These are phyloP conservation scores for Fallopia convolvulus DNA, from an alignment of 148 eudicot species.

Conservation along the genomic window DNA sequence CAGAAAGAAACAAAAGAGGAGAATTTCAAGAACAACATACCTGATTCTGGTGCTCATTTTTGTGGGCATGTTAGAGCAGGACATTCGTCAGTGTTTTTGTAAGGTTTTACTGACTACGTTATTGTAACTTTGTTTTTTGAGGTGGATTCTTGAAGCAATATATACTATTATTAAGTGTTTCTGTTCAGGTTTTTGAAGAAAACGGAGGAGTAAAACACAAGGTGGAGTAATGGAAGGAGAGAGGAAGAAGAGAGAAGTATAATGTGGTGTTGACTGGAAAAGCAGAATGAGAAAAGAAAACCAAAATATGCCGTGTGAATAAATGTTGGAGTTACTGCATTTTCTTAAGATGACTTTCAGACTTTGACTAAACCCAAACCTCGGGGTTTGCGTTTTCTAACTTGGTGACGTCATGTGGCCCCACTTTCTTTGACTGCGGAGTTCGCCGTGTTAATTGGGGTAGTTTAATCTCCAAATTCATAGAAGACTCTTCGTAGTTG, in stretches of 20 bases:
- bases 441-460: not conserved
- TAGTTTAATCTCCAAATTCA: not conserved
- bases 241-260: not conserved
- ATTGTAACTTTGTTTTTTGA: not conserved
- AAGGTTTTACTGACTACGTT: not conserved
- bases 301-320: not conserved
- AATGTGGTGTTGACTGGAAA: slow-evolving; percentile 6
- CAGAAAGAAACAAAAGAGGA: slow-evolving; percentile 5
- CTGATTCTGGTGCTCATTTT: slow-evolving; percentile 14
- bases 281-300: not conserved
- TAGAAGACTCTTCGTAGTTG: not conserved
- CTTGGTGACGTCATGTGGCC: not conserved
- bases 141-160: not conserved
- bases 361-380: not conserved
- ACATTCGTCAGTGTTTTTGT: not conserved
- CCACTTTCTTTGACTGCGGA: not conserved
- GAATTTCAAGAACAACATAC: slow-evolving; percentile 4
- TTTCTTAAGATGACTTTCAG: not conserved
- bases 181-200: too few species aligned
- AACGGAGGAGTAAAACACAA: not conserved
- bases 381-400: not conserved
- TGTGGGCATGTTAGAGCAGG: slow-evolving; percentile 11
- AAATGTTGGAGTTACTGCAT: not conserved
- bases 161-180: not conserved
- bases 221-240: not conserved